Percentiles rank a stretch among this genome's conserved stretches.
phyloP scores from a whole-genome alignment of 768 basidiomycete genomes.

The Russula virescens region DNA sequence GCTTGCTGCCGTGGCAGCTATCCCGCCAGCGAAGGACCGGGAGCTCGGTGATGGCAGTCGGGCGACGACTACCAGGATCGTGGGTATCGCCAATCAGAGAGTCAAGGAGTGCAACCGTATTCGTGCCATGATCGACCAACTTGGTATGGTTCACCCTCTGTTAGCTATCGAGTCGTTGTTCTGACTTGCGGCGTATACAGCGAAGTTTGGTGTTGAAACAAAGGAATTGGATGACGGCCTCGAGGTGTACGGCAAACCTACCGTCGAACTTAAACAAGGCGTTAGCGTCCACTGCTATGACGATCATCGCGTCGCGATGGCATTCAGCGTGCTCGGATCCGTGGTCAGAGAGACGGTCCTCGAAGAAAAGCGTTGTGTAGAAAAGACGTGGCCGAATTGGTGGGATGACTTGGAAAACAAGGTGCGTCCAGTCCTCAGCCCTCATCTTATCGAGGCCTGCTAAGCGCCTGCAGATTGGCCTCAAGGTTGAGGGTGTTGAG shows the following conservation, averaged over 20 bases:
- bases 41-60: constrained; percentile 32
- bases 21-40: constrained; percentile 45
- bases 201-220: constrained; percentile 92
- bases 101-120: constrained; percentile 99
- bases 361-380: constrained; percentile 96
- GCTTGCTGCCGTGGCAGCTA: constrained; percentile 74
- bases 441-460: neutral
- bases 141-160: constrained; percentile 50
- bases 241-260: constrained; percentile 76
- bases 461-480: constrained; percentile 60
- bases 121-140: constrained; percentile 91
- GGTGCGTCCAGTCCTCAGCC: constrained; percentile 38
- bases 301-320: constrained; percentile 98
- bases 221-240: constrained; percentile 91
- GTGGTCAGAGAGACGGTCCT: constrained; percentile 70
- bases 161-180: neutral
- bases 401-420: constrained; percentile 98
- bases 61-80: constrained; percentile 63
- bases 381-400: constrained; percentile 99
- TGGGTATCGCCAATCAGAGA: constrained; percentile 95
- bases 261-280: constrained; percentile 56
- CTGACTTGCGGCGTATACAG: constrained; percentile 35
- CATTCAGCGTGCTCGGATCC: constrained; percentile 83
- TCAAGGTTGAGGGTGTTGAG: constrained; percentile 82
- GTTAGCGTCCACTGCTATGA: constrained; percentile 92